phyloP scores from a whole-genome alignment of 805 yeast genomes.

The Ogataea ramenticola region DNA sequence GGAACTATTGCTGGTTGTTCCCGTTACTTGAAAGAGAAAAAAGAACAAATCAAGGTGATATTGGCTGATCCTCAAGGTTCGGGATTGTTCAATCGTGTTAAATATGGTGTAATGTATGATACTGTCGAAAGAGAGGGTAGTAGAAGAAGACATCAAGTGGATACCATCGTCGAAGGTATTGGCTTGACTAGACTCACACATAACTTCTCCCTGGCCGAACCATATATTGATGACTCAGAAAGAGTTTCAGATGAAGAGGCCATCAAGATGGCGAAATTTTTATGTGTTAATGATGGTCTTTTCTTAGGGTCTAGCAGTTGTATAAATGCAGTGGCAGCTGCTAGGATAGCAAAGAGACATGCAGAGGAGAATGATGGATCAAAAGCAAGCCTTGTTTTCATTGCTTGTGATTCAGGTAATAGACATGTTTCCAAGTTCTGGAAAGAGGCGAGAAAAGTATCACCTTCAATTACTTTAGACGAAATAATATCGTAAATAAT shows the following conservation, averaged over 20 bases:
- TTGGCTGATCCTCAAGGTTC: slow-evolving; percentile 96
- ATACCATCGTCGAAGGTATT: slow-evolving; percentile 88
- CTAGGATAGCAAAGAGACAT: slow-evolving; percentile 40
- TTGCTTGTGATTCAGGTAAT: slow-evolving; percentile 89
- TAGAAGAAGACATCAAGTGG: slow-evolving; percentile 92
- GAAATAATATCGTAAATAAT: slow-evolving; percentile 25
- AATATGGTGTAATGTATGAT: slow-evolving; percentile 92
- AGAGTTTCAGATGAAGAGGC: slow-evolving; percentile 80
- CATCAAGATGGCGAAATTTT: slow-evolving; percentile 75
- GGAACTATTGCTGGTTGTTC: slow-evolving; percentile 96
- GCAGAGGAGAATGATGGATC: slow-evolving; percentile 51
- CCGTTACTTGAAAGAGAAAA: slow-evolving; percentile 52
- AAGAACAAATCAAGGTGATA: slow-evolving; percentile 39
- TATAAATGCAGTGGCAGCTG: slow-evolving; percentile 87
- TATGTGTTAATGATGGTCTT: slow-evolving; percentile 79
- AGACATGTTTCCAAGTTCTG: slow-evolving; percentile 91
- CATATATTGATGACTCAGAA: slow-evolving; percentile 66
- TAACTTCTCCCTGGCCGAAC: slow-evolving; percentile 70
- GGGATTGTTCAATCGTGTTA: slow-evolving; percentile 79
- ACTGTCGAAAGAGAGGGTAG: slow-evolving; percentile 86
- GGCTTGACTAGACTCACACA: slow-evolving; percentile 84
- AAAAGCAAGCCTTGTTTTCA: slow-evolving; percentile 51
- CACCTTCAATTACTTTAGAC: slow-evolving; percentile 29
- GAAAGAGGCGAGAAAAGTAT: slow-evolving; percentile 52
- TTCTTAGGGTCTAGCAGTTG: slow-evolving; percentile 94